phyloP scores from a whole-genome alignment of 2,329 filamentous ascomycete genomes.

The Curvularia spicifera region DNA sequence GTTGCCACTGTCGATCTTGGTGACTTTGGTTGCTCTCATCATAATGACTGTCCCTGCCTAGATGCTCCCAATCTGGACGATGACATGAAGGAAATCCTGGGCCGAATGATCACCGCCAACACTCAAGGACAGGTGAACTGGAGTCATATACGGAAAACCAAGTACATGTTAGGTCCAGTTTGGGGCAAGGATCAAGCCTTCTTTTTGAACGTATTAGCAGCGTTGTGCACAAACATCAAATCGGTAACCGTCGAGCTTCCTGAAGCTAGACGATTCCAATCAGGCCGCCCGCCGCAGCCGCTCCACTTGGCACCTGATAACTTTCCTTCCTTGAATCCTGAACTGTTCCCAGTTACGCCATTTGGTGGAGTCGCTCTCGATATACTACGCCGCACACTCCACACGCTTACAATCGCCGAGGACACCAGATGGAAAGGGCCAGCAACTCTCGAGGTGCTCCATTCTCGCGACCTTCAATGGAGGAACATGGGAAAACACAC shows the following conservation, averaged over 20 bases:
- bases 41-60: constrained; percentile 5
- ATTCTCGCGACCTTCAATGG: constrained; percentile 10
- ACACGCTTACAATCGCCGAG: constrained; percentile 20
- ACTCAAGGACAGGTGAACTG: not conserved
- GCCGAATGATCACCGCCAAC: constrained; percentile 7
- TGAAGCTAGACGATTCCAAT: constrained; percentile 2
- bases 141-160: constrained; percentile 4
- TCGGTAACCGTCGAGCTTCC: constrained; percentile 21
- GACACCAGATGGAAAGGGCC: constrained; percentile 18
- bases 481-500: constrained; percentile 22
- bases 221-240: constrained; percentile 22
- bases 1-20: constrained; percentile 23
- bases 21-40: constrained; percentile 15
- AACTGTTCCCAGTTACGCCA: constrained; percentile 7
- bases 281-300: not conserved
- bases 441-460: constrained; percentile 16
- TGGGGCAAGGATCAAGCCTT: constrained; percentile 16
- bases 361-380: constrained; percentile 17
- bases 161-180: not conserved
- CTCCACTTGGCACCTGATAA: not conserved
- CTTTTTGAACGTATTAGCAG: constrained; percentile 21
- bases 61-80: not conserved
- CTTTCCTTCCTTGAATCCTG: constrained; percentile 6
- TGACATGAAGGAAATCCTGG: constrained; percentile 1
- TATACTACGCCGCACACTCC: constrained; percentile 16